Base-by-base conservation (phyloP, 495 filamentous ascomycete species). In the Melanomma pulvis-pyrius region DNA sequence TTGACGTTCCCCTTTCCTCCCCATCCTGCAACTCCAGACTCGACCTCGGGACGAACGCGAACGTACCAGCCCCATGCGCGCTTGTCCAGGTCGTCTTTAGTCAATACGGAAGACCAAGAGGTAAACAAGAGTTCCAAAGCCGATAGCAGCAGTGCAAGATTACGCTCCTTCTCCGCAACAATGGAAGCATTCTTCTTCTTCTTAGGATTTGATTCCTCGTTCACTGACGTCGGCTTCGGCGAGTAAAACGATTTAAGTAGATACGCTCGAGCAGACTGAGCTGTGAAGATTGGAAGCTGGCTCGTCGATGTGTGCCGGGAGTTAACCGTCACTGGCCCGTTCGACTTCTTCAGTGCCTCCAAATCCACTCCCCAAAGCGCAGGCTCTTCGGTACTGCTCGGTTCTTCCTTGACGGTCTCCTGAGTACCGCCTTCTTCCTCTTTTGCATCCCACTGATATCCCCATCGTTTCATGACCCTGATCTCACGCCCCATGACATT, bases 51-150 rank as follows among this genome's bases (percentile, higher is more conserved):
- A 53, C 91, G 78, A 8, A 92, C 88, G 26, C 81, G 82, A 1
- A 88, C 77, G 74, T 96, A 96, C 91, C 91, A 94, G 26, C 79
- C 74, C 91, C 91, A 96, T 28, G 90, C 88, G 55, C 87, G 80
- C 63, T 81, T 78, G 71, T 94, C 90, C 36, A 93, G 79, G 67
- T 96, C 90, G 4, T 82, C 76, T 1, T 75, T 73, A 19, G 73
- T 76, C 8, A 92, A 71, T 32, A 81, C 76, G 21, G 79, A 76
- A 0, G 81, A 80, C 91, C 91, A 94, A 41, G 88, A 92, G 15
- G 78, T 77, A 70, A 86, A 92, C 12, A 93, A 76, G 25, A 88
- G 73, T 67, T 91, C 84, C 63, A 94, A 74, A 8, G 88, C 84
- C 5, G 81, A 82, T 0, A 96, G 80, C 2, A 93, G 71, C 30